Conservation (phyloP, 2,329 filamentous ascomycete species). For the Fusarium nematophilum region DNA sequence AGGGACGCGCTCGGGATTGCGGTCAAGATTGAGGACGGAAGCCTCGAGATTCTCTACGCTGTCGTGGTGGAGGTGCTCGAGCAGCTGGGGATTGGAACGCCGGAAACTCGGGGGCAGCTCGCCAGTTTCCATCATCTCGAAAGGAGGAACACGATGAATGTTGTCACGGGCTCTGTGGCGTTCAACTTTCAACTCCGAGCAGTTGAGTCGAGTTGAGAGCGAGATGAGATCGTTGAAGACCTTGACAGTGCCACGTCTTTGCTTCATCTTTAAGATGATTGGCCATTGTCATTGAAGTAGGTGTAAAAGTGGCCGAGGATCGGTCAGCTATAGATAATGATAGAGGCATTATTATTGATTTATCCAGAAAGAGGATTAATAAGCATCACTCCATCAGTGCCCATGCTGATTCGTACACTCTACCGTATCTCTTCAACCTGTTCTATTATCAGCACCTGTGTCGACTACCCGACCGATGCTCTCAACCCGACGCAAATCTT, state of each 20-base stretch:
- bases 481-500: conserved; percentile 19
- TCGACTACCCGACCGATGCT: neutral
- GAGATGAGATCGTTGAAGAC: too few relatives aligned
- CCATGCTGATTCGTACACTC: too few relatives aligned
- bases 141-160: conserved; percentile 52
- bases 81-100: conserved; percentile 53
- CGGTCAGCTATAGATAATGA: too few relatives aligned
- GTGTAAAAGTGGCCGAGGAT: too few relatives aligned
- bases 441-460: too few relatives aligned
- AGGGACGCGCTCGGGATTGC: conserved; percentile 55
- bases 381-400: too few relatives aligned
- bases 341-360: too few relatives aligned
- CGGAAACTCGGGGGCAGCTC: conserved; percentile 45
- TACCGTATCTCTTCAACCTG: too few relatives aligned
- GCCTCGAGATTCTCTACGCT: conserved; percentile 55
- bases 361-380: too few relatives aligned
- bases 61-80: conserved; percentile 57
- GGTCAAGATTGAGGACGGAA: conserved; percentile 63
- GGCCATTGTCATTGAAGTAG: too few relatives aligned
- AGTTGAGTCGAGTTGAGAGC: neutral
- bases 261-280: neutral
- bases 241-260: too few relatives aligned
- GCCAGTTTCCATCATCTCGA: conserved; percentile 48
- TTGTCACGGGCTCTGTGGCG: conserved; percentile 48
- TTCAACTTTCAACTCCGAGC: conserved; percentile 30